Conservation (phyloP, 164 flowering plant species). For the Berberis vulgaris region DNA sequence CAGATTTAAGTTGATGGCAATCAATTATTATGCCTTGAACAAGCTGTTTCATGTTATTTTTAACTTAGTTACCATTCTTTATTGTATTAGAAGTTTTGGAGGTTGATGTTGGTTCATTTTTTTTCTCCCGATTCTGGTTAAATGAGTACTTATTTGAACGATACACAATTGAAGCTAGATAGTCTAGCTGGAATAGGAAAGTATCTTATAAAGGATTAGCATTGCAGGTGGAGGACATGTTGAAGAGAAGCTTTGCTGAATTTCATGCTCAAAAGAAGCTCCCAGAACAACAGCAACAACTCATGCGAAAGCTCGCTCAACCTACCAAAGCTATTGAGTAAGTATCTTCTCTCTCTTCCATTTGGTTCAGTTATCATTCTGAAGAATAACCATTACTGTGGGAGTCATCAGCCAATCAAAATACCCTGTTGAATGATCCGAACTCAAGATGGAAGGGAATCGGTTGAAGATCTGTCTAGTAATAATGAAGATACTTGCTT, state of each 20-base stretch:
- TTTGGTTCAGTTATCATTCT: not conserved
- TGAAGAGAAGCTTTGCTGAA: slow-evolving; percentile 99
- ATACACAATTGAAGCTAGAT: too few relatives aligned
- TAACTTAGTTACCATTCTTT: too few relatives aligned
- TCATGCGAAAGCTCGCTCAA: slow-evolving; percentile 78
- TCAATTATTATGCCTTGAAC: too few relatives aligned
- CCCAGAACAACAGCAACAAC: slow-evolving; percentile 73
- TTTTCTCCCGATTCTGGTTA: too few relatives aligned
- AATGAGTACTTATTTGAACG: too few relatives aligned
- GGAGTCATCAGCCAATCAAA: not conserved
- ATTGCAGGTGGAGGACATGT: slow-evolving; percentile 94
- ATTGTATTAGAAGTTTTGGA: too few relatives aligned
- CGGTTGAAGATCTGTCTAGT: too few relatives aligned
- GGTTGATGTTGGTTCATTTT: too few relatives aligned
- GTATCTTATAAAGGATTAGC: slow-evolving; percentile 6
- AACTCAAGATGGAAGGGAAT: too few relatives aligned
- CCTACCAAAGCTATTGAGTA: slow-evolving; percentile 69
- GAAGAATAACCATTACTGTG: not conserved
- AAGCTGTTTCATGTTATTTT: too few relatives aligned
- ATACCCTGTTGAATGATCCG: not conserved
- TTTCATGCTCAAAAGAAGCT: slow-evolving; percentile 93
- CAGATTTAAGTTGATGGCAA: too few relatives aligned
- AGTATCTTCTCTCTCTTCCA: slow-evolving; percentile 5
- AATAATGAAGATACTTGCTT: too few relatives aligned
- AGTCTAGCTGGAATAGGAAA: not conserved